phyloP scores from a whole-genome alignment of 441 rosid genomes.

The Isatis lusitanica region DNA sequence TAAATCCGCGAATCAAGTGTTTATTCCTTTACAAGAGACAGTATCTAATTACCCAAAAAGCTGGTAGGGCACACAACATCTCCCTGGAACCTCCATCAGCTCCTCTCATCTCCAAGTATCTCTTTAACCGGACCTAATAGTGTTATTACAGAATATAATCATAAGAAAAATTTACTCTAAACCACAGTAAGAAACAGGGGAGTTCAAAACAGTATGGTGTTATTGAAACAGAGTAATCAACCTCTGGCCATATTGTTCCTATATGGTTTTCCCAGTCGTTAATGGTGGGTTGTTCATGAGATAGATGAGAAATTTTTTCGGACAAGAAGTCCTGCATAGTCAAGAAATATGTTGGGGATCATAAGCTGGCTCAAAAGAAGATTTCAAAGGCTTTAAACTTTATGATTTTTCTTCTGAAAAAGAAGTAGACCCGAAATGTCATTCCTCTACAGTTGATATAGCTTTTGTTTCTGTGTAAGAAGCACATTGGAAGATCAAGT shows the following conservation, averaged over 20 bases:
- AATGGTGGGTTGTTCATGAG: constrained; percentile 8
- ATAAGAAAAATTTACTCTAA: neutral
- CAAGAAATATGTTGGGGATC: neutral
- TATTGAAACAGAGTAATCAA: neutral
- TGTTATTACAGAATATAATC: neutral
- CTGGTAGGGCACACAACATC: constrained; percentile 91
- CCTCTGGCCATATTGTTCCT: constrained; percentile 8
- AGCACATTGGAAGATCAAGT: constrained; percentile 1
- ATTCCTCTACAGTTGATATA: neutral
- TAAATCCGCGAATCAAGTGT: neutral
- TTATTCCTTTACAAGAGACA: neutral
- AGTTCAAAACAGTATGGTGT: neutral
- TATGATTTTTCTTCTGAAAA: neutral
- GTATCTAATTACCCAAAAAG: constrained; percentile 72
- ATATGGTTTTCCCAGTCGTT: constrained; percentile 1
- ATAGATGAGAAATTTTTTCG: neutral
- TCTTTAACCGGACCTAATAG: constrained; percentile 77
- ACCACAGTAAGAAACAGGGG: neutral
- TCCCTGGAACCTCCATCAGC: constrained; percentile 97
- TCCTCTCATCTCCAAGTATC: constrained; percentile 97
- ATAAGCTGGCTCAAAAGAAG: neutral
- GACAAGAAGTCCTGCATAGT: neutral
- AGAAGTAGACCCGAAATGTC: neutral
- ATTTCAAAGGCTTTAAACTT: neutral
- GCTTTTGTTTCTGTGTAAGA: neutral